A percentile compares a stretch with the other conserved stretches of the same genome.
phyloP scores from a whole-genome alignment of 2,329 filamentous ascomycete genomes.

The Talaromyces pinophilus region DNA sequence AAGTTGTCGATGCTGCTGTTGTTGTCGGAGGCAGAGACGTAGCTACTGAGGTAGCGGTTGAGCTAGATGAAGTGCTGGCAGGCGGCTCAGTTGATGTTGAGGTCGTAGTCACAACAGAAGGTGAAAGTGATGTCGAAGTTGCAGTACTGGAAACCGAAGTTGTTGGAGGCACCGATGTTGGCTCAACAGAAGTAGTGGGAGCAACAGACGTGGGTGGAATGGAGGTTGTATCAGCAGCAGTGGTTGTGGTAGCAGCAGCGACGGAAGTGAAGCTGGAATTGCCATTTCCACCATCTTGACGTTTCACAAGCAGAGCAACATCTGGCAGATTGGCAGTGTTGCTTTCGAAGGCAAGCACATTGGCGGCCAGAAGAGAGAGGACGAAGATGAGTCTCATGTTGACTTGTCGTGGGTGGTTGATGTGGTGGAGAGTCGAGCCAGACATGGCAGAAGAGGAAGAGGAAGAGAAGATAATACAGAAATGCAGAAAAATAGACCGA shows the following conservation, averaged over 20 bases:
- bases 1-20: background rate
- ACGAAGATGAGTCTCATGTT: constrained; percentile 20
- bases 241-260: constrained; percentile 8
- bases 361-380: constrained; percentile 17
- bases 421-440: background rate
- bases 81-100: constrained; percentile 1
- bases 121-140: background rate
- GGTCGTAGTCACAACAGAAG: constrained; percentile 3
- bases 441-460: background rate
- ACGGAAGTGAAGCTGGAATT: constrained; percentile 14
- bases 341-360: constrained; percentile 15
- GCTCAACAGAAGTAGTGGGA: background rate
- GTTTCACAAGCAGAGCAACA: constrained; percentile 2
- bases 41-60: background rate
- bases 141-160: background rate
- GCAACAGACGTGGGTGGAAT: constrained; percentile 11
- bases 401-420: background rate
- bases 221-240: background rate
- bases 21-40: background rate
- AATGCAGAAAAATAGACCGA: background rate
- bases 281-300: constrained; percentile 12
- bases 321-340: background rate
- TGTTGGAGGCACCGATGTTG: constrained; percentile 2
- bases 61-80: background rate
- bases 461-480: background rate